phyloP scores from a whole-genome alignment of 257 asterid species.

The Agastache rugosa region DNA sequence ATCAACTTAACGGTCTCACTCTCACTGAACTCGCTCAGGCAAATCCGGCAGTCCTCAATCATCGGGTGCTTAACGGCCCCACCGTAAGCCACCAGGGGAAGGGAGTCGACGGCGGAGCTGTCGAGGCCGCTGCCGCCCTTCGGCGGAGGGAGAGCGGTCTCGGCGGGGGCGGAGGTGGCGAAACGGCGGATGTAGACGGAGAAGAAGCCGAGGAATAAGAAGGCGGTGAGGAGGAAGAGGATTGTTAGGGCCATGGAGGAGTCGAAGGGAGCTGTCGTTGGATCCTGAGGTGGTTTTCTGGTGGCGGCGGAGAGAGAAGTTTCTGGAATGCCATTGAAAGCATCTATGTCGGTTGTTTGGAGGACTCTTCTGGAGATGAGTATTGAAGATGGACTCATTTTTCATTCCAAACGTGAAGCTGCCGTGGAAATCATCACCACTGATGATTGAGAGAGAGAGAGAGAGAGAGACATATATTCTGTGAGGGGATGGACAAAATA shows the following conservation, averaged over 20 bases:
- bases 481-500: background rate
- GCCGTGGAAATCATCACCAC: constrained; percentile 18
- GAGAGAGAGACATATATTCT: background rate
- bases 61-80: constrained; percentile 49
- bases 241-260: constrained; percentile 67
- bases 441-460: background rate
- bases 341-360: constrained; percentile 35
- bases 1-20: constrained; percentile 60
- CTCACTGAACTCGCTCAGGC: constrained; percentile 67
- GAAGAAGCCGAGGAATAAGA: constrained; percentile 73
- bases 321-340: constrained; percentile 31
- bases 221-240: constrained; percentile 59
- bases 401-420: background rate
- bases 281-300: constrained; percentile 16
- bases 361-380: constrained; percentile 39
- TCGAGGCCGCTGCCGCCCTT: constrained; percentile 51
- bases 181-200: constrained; percentile 72
- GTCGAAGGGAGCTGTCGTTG: constrained; percentile 45
- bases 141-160: constrained; percentile 11
- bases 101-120: constrained; percentile 43
- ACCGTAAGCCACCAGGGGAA: constrained; percentile 62
- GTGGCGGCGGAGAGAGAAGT: constrained; percentile 1
- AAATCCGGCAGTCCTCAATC: constrained; percentile 69
- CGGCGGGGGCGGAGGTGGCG: constrained; percentile 30
- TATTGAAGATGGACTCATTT: constrained; percentile 25